These are phyloP conservation scores for Scheffersomyces quercinus DNA, from an alignment of 1,139 yeast genomes.

Conservation along the genomic window DNA sequence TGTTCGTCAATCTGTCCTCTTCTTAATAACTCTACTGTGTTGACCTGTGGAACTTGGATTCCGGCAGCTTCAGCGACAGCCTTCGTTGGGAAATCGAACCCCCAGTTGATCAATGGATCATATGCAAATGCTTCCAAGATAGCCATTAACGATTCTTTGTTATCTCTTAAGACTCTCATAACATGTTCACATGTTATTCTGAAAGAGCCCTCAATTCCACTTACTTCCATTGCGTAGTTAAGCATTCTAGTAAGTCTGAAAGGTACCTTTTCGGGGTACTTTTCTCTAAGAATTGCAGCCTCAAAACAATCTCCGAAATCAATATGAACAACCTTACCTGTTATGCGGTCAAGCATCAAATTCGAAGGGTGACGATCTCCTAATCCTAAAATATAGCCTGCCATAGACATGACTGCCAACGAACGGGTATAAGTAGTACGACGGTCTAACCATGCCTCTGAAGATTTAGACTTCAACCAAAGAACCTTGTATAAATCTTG, in stretches of 20 bases:
- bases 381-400: conserved; percentile 90
- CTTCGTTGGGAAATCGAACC: conserved; percentile 87
- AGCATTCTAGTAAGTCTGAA: conserved; percentile 96
- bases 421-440: conserved; percentile 96
- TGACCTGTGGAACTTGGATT: conserved; percentile 61
- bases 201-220: conserved; percentile 97
- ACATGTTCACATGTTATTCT: conserved; percentile 97
- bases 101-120: conserved; percentile 99
- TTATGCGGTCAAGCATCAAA: conserved; percentile 87
- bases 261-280: conserved; percentile 97
- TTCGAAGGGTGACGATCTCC: conserved; percentile 99
- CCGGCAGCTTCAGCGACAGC: conserved; percentile 76
- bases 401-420: conserved; percentile 98
- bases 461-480: conserved; percentile 94
- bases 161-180: conserved; percentile 89
- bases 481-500: conserved; percentile 93
- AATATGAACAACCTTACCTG: conserved; percentile 95
- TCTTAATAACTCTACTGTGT: conserved; percentile 67
- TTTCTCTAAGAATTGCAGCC: conserved; percentile 94
- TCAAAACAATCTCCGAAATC: conserved; percentile 99
- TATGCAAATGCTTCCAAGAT: conserved; percentile 97
- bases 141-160: conserved; percentile 96
- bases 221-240: conserved; percentile 97
- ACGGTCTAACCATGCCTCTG: conserved; percentile 97
- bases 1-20: conserved; percentile 75